Evolutionary conservation across 345 rosid genomes (phyloP).

Genomic region (Linum trigynum): DNA sequence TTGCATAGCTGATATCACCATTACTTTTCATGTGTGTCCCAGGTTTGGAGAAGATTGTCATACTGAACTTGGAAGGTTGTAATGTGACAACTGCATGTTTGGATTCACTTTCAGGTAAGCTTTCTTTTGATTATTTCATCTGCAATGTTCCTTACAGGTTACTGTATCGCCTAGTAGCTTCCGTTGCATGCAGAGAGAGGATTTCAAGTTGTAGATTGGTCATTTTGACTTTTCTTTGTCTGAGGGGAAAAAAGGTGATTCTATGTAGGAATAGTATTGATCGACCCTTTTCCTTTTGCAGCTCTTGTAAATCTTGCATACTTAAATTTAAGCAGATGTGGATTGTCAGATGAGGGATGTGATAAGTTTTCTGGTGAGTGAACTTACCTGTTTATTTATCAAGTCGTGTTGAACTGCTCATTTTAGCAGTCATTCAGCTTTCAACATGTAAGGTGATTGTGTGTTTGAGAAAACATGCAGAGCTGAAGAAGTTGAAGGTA

Average conservation of each 20-base stretch:
- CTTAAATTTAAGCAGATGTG: conserved; percentile 73
- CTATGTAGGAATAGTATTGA: not conserved
- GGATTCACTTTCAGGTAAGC: conserved; percentile 67
- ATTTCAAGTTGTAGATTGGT: not conserved
- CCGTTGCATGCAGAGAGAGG: not conserved
- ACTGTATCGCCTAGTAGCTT: not conserved
- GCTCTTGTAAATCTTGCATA: conserved; percentile 49
- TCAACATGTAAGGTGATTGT: not conserved
- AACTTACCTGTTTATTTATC: not conserved
- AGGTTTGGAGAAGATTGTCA: conserved; percentile 64
- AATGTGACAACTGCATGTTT: conserved; percentile 69
- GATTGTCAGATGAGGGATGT: conserved; percentile 59
- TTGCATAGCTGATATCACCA: not conserved
- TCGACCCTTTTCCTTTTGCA: conserved; percentile 19
- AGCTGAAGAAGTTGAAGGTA: conserved; percentile 49
- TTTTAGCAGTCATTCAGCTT: not conserved
- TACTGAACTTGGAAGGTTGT: conserved; percentile 84
- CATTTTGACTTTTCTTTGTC: not conserved
- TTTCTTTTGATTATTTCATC: not conserved
- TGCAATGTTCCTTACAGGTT: not conserved
- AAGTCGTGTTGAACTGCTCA: not conserved
- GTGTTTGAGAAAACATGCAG: conserved; percentile 22
- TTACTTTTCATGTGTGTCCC: conserved; percentile 6
- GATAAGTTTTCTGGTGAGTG: conserved; percentile 70
- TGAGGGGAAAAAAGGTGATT: not conserved